Evolutionary conservation across 1,284 basidiomycete genomes (phyloP).

Genomic region (Fistulinella cinereoalba): DNA sequence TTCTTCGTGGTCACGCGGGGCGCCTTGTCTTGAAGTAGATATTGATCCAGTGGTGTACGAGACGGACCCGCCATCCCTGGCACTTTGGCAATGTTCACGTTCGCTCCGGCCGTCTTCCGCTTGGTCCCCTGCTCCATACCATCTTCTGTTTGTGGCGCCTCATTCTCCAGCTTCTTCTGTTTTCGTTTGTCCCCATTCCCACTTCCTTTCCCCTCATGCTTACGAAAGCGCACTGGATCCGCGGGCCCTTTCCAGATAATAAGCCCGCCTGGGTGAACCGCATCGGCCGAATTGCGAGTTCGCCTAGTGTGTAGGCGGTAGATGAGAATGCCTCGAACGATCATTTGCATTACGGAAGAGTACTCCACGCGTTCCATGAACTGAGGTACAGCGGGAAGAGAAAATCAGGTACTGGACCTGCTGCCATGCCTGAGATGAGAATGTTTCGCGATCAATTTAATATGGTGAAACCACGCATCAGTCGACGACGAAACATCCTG

Average conservation of each 20-base stretch:
- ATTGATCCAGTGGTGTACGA: background rate
- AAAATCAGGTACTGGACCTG: too few species aligned
- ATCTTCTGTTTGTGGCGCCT: too few species aligned
- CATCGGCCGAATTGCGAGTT: conserved; percentile 51
- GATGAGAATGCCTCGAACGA: conserved; percentile 52
- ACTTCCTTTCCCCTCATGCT: background rate
- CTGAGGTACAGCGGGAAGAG: too few species aligned
- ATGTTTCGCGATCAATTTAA: too few species aligned
- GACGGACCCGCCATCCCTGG: conserved; percentile 18
- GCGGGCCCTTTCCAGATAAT: conserved; percentile 37
- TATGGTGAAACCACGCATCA: too few species aligned
- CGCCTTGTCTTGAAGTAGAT: too few species aligned
- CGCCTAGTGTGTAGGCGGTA: conserved; percentile 56
- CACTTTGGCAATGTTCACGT: background rate
- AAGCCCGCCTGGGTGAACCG: conserved; percentile 51
- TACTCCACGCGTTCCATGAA: too few species aligned
- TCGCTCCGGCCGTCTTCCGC: conserved; percentile 3
- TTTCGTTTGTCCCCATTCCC: background rate
- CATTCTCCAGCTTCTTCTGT: background rate
- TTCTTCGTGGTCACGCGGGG: background rate
- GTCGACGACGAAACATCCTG: too few species aligned
- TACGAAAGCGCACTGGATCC: conserved; percentile 35
- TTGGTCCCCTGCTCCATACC: conserved; percentile 16
- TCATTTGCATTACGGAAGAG: too few species aligned
- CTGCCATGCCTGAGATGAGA: too few species aligned